Conservation (phyloP, 75 land plant species). For the Isoetes taiwanensis region DNA sequence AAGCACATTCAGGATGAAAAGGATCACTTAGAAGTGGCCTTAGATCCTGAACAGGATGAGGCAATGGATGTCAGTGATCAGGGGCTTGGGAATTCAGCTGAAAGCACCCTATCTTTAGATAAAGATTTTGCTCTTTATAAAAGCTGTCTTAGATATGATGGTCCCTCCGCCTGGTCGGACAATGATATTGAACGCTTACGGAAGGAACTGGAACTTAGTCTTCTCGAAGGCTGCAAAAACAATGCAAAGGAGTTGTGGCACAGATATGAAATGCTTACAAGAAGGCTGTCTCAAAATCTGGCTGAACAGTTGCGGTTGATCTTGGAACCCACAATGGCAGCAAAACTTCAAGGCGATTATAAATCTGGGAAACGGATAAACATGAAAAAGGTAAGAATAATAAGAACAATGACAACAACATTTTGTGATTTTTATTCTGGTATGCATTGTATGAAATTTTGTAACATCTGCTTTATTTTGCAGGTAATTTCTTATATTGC, state of each 20-base stretch:
- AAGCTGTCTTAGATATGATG: conserved; percentile 20
- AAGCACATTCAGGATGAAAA: too few relatives aligned
- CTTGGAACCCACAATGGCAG: conserved; percentile 91
- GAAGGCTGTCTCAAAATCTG: conserved; percentile 78
- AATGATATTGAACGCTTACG: conserved; percentile 19
- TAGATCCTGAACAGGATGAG: conserved; percentile 5
- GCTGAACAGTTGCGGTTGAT: conserved; percentile 87
- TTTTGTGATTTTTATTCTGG: not conserved
- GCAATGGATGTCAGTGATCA: not conserved
- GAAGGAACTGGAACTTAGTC: conserved; percentile 20
- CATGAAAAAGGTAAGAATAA: conserved; percentile 67
- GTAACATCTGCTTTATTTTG: not conserved
- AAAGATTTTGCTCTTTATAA: conserved; percentile 13
- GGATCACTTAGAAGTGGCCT: conserved; percentile 11
- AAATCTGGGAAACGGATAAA: conserved; percentile 93
- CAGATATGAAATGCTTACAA: conserved; percentile 56
- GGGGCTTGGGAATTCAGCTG: not conserved
- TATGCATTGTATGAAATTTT: not conserved
- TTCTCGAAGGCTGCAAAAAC: conserved; percentile 16
- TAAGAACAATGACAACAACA: not conserved
- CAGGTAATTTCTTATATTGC: conserved; percentile 97
- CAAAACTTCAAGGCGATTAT: conserved; percentile 93
- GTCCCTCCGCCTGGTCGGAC: conserved; percentile 17
- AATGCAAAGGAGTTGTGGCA: conserved; percentile 54
- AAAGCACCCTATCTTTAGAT: conserved; percentile 9